Evolutionary conservation across 257 asterid species (phyloP).

Genomic region (Cruciata laevipes): DNA sequence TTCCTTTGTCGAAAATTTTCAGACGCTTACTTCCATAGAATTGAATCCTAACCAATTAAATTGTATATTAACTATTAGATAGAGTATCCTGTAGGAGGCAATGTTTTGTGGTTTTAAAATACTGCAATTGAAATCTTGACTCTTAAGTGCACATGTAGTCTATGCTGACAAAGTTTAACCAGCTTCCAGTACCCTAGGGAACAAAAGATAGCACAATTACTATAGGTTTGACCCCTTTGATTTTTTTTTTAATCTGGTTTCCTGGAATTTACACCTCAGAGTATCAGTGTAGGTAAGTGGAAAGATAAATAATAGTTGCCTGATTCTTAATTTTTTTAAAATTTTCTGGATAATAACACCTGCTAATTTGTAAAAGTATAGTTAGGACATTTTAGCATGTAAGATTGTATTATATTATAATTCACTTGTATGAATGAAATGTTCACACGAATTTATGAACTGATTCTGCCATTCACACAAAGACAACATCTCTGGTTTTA

Average conservation of each 20-base stretch:
- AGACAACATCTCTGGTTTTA: constrained; percentile 14
- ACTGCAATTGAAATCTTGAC: background rate
- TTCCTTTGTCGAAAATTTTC: background rate
- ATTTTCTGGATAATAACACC: background rate
- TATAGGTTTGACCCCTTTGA: background rate
- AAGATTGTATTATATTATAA: background rate
- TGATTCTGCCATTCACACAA: background rate
- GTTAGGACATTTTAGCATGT: background rate
- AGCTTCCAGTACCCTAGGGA: background rate
- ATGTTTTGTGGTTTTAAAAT: background rate
- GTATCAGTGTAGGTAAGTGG: background rate
- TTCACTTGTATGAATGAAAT: background rate
- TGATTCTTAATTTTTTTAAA: background rate
- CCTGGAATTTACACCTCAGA: background rate
- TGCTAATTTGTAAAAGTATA: background rate
- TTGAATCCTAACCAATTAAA: background rate
- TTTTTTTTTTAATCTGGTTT: background rate
- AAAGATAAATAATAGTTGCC: background rate
- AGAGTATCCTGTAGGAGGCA: background rate
- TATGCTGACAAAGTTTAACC: background rate
- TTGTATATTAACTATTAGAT: background rate
- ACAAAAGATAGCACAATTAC: background rate
- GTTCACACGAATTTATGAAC: background rate
- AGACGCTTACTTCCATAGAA: background rate
- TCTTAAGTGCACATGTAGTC: background rate